phyloP scores from a whole-genome alignment of 495 filamentous ascomycete species.

The Ramalina intermedia region DNA sequence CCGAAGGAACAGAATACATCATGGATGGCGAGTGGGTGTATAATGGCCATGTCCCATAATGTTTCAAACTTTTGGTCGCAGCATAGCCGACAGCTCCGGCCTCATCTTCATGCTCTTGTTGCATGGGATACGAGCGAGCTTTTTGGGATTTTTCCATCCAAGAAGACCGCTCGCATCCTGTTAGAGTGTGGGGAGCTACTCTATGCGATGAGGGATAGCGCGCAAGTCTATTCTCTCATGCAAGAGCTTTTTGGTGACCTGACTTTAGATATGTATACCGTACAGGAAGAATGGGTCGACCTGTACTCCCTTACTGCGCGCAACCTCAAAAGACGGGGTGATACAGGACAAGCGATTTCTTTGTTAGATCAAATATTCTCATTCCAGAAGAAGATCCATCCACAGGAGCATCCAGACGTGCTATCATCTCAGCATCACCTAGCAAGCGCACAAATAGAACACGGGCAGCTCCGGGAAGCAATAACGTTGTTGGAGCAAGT shows the following conservation, averaged over 20 bases:
- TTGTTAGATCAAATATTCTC: not conserved
- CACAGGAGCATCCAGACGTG: conserved; percentile 7
- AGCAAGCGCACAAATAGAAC: conserved; percentile 10
- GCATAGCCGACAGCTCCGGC: too few species aligned
- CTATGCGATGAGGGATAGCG: not conserved
- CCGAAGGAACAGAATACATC: conserved; percentile 4
- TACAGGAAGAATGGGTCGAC: not conserved
- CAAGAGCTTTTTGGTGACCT: not conserved
- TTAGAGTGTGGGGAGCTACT: not conserved
- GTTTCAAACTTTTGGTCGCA: not conserved
- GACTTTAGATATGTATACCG: not conserved
- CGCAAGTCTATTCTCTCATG: not conserved
- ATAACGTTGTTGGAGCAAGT: not conserved
- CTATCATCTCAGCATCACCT: conserved; percentile 10
- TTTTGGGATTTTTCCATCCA: not conserved
- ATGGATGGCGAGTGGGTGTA: conserved; percentile 1
- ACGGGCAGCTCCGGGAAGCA: conserved; percentile 17
- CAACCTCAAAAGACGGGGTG: not conserved
- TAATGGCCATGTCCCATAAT: not conserved
- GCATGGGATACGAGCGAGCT: not conserved
- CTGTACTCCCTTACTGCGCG: not conserved
- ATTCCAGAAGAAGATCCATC: not conserved
- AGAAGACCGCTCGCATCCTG: not conserved
- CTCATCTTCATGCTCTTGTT: not conserved
- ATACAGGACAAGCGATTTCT: not conserved